Evolutionary conservation across 441 rosid species (phyloP).

Genomic region (Cnidoscolus chayamansa): DNA sequence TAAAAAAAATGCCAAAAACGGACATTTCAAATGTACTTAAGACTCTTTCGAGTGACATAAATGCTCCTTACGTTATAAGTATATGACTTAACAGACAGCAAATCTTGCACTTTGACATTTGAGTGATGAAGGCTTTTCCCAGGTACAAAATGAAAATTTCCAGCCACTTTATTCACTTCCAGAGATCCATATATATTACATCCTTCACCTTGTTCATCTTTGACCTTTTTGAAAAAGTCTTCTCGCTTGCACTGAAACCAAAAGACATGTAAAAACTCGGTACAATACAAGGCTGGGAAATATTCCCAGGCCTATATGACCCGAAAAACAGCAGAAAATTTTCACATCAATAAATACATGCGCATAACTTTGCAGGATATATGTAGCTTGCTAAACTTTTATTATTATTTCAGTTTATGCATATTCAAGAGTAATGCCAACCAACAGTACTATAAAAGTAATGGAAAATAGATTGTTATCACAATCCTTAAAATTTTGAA

Average conservation of each 20-base stretch:
- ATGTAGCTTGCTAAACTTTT: background rate
- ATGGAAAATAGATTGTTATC: background rate
- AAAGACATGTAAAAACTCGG: background rate
- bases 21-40: background rate
- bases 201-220: conserved; percentile 97
- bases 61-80: conserved; percentile 63
- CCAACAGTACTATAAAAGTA: background rate
- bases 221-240: conserved; percentile 74
- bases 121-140: conserved; percentile 90
- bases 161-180: conserved; percentile 94
- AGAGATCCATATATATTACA: conserved; percentile 86
- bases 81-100: conserved; percentile 66
- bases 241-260: conserved; percentile 80
- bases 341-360: background rate
- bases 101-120: conserved; percentile 61
- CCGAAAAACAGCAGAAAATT: background rate
- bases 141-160: conserved; percentile 95
- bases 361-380: background rate
- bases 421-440: background rate
- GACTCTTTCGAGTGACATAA: background rate
- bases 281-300: background rate
- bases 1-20: background rate
- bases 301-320: background rate
- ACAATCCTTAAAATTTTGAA: background rate
- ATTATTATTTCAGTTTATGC: background rate